Conservation (phyloP, 805 yeast genomes). For the Barnettozyma californica region DNA sequence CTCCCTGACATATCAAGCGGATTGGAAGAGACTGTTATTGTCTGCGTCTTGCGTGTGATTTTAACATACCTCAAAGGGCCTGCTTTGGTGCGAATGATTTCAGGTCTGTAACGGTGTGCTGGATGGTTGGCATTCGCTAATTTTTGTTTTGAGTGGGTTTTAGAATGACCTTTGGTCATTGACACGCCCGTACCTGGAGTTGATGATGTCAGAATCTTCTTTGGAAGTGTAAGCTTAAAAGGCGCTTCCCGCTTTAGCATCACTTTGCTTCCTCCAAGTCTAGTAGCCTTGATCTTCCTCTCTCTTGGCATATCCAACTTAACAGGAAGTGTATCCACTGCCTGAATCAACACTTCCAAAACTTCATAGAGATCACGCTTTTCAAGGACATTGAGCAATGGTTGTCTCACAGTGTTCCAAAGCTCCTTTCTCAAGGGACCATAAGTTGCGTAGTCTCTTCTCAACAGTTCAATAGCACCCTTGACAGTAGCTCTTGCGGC, state of each 20-base stretch:
- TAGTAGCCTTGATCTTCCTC: conserved; percentile 57
- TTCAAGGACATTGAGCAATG: conserved; percentile 51
- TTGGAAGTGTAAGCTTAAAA: conserved; percentile 18
- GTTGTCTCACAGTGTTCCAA: conserved; percentile 67
- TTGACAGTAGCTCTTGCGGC: conserved; percentile 57
- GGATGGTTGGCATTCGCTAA: not conserved
- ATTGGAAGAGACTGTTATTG: conserved; percentile 35
- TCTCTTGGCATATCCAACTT: conserved; percentile 62
- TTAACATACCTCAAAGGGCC: conserved; percentile 38
- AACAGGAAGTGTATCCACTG: conserved; percentile 57
- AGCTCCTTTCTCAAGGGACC: conserved; percentile 53
- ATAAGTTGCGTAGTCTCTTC: conserved; percentile 50
- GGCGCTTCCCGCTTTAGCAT: conserved; percentile 50
- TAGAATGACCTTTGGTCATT: conserved; percentile 3
- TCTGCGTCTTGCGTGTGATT: conserved; percentile 31
- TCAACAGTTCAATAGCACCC: conserved; percentile 61
- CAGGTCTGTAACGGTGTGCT: conserved; percentile 12
- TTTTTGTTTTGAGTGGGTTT: conserved; percentile 5
- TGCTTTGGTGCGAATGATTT: conserved; percentile 16
- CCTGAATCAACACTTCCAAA: conserved; percentile 58
- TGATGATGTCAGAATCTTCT: conserved; percentile 5
- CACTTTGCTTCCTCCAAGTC: conserved; percentile 48
- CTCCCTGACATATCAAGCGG: conserved; percentile 29
- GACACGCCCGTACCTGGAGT: conserved; percentile 3
- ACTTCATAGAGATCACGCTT: conserved; percentile 60